Evolutionary conservation across 768 basidiomycete species (phyloP), one percentile per base, ranked within the genome.

Genomic region (Tylopilus felleus): DNA sequence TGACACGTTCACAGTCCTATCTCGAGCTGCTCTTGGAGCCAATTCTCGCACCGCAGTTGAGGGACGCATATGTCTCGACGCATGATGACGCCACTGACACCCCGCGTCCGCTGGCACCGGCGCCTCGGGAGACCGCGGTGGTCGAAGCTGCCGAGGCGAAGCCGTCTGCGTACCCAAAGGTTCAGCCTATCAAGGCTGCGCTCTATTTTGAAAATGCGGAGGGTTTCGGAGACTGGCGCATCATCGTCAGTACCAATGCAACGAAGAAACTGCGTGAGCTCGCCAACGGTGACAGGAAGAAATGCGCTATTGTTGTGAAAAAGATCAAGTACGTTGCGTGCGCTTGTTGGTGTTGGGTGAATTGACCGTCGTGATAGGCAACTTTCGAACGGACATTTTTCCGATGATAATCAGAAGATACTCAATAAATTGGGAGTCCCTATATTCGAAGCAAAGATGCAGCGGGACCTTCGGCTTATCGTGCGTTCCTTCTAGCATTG

Each of bases 371-470:
- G 9, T 29, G 22, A 28, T 42, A 88, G 87, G 62, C 83, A 88
- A 55, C 74, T 90, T 12, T 89, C 87, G 0, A 76, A 79, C 3
- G 87, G 86, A 0, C 79, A 82, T 52, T 88, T 89, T 60, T 87
- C 86, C 1, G 73, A 75, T 12, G 81, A 84, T 52, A 88, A 88
- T 56, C 84, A 88, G 58, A 85, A 85, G 65, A 69, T 77, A 8
- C 69, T 88, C n/a, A 81, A 73, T 21, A 76, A 76, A 0, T 65
- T 66, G 14, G 77, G 77, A 1, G 66, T 88, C 4, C 83, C 86
- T 0, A 77, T 88, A 10, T 88, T 77, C 49, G 85, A 87, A 62
- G 87, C 87, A 0, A 87, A 85, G 64, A 82, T 87, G 76, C 80
- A 79, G 10, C 60, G 72, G 0, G 80, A 83, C 56, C 63, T 75